Conservation (phyloP, 2,329 filamentous ascomycete genomes). For the Trichoderma citrinoviride region DNA sequence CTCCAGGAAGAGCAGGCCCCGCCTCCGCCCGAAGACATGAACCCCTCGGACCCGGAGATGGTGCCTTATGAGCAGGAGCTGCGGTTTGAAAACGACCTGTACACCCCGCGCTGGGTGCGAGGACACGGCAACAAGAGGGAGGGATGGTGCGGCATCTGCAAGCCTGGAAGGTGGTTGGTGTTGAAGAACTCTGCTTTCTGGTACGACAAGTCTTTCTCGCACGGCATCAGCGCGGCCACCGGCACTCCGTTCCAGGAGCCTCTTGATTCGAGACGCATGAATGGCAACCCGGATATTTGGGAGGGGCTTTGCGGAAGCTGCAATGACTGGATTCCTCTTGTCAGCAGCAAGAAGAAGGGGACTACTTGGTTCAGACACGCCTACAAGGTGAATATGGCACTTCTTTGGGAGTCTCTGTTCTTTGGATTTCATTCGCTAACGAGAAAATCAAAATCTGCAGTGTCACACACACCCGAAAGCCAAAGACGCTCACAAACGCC, state of each 20-base stretch:
- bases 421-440: conserved; percentile 20
- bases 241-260: conserved; percentile 77
- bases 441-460: conserved; percentile 37
- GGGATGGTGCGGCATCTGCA: conserved; percentile 88
- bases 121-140: conserved; percentile 85
- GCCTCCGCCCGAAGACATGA: conserved; percentile 78
- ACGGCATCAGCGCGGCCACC: conserved; percentile 80
- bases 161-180: conserved; percentile 80
- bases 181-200: conserved; percentile 89
- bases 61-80: conserved; percentile 75
- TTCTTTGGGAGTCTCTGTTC: too few relatives aligned
- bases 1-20: conserved; percentile 70
- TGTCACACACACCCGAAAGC: conserved; percentile 71
- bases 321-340: conserved; percentile 76
- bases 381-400: conserved; percentile 63
- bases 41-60: conserved; percentile 71
- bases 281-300: conserved; percentile 78
- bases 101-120: conserved; percentile 80
- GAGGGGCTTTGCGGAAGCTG: conserved; percentile 76
- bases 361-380: conserved; percentile 89
- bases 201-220: conserved; percentile 90
- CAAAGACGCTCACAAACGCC: conserved; percentile 67
- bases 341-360: conserved; percentile 88
- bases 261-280: conserved; percentile 70
- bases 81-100: conserved; percentile 76